phyloP scores from a whole-genome alignment of 192 early-diverging fungal species.

The Coemansia sp. region DNA sequence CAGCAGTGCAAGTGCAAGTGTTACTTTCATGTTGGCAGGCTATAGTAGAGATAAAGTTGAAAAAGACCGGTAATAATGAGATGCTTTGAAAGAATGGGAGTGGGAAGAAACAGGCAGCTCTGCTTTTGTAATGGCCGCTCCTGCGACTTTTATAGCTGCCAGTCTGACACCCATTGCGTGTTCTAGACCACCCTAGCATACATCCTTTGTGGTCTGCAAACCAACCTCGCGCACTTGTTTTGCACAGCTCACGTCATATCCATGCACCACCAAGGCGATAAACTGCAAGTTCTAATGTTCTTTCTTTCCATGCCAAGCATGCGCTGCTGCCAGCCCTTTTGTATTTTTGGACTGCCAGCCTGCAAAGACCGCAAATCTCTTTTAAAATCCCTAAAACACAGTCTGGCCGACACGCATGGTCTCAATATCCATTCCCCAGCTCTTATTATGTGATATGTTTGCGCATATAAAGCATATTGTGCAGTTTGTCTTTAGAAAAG shows the following conservation, averaged over 20 bases:
- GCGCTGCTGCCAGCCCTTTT: background rate
- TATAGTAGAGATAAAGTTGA: background rate
- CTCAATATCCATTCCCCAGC: too few relatives aligned
- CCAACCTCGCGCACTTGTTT: too few relatives aligned
- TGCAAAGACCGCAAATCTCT: background rate
- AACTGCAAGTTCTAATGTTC: too few relatives aligned
- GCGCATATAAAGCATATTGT: background rate
- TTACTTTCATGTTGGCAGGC: conserved; percentile 4
- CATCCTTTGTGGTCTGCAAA: background rate
- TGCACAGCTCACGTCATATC: too few relatives aligned
- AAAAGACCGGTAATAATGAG: background rate
- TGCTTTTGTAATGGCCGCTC: background rate
- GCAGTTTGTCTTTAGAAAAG: background rate
- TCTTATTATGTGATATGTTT: too few relatives aligned
- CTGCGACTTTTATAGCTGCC: too few relatives aligned
- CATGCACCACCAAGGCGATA: too few relatives aligned
- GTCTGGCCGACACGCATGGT: too few relatives aligned
- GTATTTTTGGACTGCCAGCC: background rate
- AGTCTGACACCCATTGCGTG: too few relatives aligned
- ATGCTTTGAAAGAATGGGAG: background rate
- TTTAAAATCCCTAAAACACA: too few relatives aligned
- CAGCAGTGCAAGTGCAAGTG: conserved; percentile 8
- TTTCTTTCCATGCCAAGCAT: background rate
- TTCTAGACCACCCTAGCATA: too few relatives aligned
- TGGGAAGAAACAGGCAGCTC: background rate